Percentiles rank a stretch among this genome's conserved stretches.
phyloP scores from a whole-genome alignment of 768 basidiomycete species.

The Chiua virens region DNA sequence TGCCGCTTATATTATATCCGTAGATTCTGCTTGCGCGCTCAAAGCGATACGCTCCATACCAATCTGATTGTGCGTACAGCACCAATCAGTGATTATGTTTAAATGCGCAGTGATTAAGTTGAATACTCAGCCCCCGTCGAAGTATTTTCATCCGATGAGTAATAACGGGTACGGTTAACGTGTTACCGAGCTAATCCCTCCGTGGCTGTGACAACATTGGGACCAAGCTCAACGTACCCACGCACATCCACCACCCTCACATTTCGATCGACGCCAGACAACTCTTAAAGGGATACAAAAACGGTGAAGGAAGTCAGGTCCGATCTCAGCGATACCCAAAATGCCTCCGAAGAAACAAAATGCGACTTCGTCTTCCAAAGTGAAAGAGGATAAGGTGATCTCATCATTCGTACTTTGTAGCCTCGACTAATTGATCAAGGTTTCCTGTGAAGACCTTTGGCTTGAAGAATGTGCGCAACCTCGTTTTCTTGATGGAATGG shows the following conservation, averaged over 20 bases:
- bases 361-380: constrained; percentile 56
- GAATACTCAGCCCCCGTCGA: too few species aligned
- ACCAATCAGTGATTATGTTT: background rate
- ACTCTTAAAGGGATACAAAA: background rate
- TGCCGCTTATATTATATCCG: constrained; percentile 9
- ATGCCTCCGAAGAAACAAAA: constrained; percentile 88
- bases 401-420: constrained; percentile 11
- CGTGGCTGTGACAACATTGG: too few species aligned
- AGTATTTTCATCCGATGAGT: too few species aligned
- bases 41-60: constrained; percentile 3
- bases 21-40: background rate
- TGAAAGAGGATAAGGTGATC: constrained; percentile 79
- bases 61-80: background rate
- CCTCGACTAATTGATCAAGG: constrained; percentile 29
- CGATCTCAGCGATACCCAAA: background rate
- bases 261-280: background rate
- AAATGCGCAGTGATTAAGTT: background rate
- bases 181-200: too few species aligned
- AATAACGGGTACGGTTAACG: too few species aligned
- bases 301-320: background rate
- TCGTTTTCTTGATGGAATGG: constrained; percentile 4
- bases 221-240: too few species aligned
- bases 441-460: constrained; percentile 69
- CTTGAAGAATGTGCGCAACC: constrained; percentile 73
- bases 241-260: too few species aligned